A percentile compares a stretch with the other conserved stretches of the same genome.
These are phyloP conservation scores for Pseudogymnoascus sp. DNA, from an alignment of 2,329 filamentous ascomycete genomes.

Conservation along the genomic window DNA sequence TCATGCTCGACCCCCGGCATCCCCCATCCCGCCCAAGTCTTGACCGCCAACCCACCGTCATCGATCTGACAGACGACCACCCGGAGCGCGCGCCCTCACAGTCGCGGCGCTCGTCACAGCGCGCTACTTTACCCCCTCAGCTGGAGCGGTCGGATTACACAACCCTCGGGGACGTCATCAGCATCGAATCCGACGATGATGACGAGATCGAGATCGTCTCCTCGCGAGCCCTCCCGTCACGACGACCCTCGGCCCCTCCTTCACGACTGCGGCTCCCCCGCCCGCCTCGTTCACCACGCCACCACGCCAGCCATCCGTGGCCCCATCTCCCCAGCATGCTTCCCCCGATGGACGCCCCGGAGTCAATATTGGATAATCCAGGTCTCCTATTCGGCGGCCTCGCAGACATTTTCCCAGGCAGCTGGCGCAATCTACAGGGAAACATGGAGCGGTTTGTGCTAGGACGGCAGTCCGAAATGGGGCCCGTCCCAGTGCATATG, in stretches of 20 bases:
- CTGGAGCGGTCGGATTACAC: constrained; percentile 1
- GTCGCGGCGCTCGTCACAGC: constrained; percentile 3
- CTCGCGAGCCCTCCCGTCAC: not conserved
- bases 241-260: not conserved
- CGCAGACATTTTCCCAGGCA: not conserved
- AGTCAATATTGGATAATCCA: not conserved
- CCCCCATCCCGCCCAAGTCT: not conserved
- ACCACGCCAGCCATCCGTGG: not conserved
- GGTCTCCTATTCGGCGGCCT: not conserved
- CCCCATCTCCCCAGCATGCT: constrained; percentile 1
- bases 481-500: not conserved
- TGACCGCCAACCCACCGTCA: constrained; percentile 4
- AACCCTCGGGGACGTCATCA: not conserved
- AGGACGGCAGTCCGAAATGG: not conserved
- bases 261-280: not conserved
- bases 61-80: constrained; percentile 6
- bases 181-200: constrained; percentile 1
- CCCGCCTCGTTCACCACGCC: not conserved
- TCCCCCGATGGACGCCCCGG: not conserved
- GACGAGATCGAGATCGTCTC: constrained; percentile 4
- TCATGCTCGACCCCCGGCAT: not conserved
- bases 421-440: not conserved
- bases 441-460: not conserved
- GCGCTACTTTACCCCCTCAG: not conserved
- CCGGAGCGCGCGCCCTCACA: constrained; percentile 1